These are phyloP conservation scores for Neostapfia colusana DNA, from an alignment of 176 grass and related monocot species.

Conservation along the genomic window DNA sequence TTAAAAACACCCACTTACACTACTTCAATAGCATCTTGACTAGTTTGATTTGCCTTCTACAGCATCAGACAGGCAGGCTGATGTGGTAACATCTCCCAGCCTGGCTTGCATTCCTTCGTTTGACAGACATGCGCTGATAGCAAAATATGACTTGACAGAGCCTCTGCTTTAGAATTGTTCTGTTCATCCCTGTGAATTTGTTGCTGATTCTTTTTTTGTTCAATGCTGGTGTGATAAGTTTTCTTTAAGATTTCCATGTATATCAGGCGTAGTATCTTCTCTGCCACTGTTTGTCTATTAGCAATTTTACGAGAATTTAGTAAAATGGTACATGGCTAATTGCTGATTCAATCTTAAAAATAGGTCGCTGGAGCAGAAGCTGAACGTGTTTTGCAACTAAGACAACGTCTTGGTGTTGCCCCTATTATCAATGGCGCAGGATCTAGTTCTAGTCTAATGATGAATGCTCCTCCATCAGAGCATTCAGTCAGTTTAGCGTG, in stretches of 20 bases:
- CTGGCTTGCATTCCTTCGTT: not conserved
- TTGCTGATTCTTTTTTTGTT: not conserved
- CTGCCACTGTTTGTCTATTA: constrained; percentile 13
- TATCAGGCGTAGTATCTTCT: not conserved
- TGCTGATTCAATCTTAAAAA: constrained; percentile 22
- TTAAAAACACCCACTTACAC: not conserved
- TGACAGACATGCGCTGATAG: not conserved
- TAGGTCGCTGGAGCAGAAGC: constrained; percentile 58
- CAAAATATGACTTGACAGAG: not conserved
- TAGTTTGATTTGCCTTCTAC: not conserved
- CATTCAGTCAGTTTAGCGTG: constrained; percentile 37
- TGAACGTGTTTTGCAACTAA: constrained; percentile 45
- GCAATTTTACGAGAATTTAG: not conserved
- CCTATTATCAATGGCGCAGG: constrained; percentile 10
- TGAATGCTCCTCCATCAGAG: constrained; percentile 38
- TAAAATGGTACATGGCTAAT: constrained; percentile 10
- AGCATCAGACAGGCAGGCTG: not conserved
- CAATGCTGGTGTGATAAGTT: not conserved
- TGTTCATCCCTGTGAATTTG: not conserved
- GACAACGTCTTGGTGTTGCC: constrained; percentile 31
- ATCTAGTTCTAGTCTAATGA: constrained; percentile 29
- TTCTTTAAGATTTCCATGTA: not conserved
- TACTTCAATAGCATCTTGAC: constrained; percentile 4
- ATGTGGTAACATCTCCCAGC: not conserved
- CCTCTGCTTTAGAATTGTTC: not conserved